A percentile compares a stretch with the other conserved stretches of the same genome.
Evolutionary conservation across 805 yeast species (phyloP).

Genomic region (Kluyveromyces aestuarii): DNA sequence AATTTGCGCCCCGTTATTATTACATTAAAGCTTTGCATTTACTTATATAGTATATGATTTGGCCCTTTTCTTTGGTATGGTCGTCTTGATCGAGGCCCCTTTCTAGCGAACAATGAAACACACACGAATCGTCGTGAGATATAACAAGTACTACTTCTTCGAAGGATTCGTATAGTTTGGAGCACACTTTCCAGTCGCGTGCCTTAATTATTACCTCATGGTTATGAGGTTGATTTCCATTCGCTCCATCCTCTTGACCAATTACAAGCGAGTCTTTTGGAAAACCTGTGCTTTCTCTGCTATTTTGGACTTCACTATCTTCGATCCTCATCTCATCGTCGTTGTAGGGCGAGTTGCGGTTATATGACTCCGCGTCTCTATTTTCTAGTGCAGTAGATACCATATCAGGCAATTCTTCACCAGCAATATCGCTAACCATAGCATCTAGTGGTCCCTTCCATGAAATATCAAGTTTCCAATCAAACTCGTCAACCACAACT

Average conservation of each 20-base stretch:
- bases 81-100: conserved; percentile 27
- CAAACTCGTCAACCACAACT: conserved; percentile 23
- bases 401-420: neutral
- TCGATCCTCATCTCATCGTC: conserved; percentile 15
- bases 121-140: conserved; percentile 48
- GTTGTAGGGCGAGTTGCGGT: neutral
- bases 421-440: conserved; percentile 5
- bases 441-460: conserved; percentile 29
- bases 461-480: conserved; percentile 25
- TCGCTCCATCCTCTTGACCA: neutral
- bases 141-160: conserved; percentile 52
- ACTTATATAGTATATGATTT: conserved; percentile 51
- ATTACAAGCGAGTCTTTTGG: neutral
- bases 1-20: neutral
- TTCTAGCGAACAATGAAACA: conserved; percentile 58
- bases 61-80: conserved; percentile 31
- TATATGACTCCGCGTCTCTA: neutral
- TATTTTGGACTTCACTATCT: conserved; percentile 14
- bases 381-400: neutral
- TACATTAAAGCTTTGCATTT: conserved; percentile 20
- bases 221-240: conserved; percentile 5
- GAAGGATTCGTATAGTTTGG: conserved; percentile 51
- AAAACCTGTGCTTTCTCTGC: neutral
- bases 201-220: conserved; percentile 43
- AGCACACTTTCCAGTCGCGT: conserved; percentile 62